phyloP scores from a whole-genome alignment of 2,329 filamentous ascomycete species.

The Exutisphaerella laricina region DNA sequence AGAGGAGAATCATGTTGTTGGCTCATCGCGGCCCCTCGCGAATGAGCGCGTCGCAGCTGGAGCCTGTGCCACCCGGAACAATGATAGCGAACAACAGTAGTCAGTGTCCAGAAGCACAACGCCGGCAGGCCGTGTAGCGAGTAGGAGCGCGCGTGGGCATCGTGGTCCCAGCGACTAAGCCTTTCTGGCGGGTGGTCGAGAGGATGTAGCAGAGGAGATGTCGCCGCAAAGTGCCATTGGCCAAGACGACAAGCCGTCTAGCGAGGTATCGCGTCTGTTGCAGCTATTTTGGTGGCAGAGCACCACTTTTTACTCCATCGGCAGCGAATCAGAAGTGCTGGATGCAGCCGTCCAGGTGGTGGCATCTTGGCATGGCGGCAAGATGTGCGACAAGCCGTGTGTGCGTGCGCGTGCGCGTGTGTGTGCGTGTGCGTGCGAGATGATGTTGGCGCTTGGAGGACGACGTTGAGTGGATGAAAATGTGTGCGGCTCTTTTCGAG shows the following conservation, averaged over 20 bases:
- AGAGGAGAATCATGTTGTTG: slow-evolving; percentile 28
- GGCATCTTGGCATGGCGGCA: no score
- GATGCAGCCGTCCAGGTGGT: not conserved
- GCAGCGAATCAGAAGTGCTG: slow-evolving; percentile 4
- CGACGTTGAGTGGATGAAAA: not conserved
- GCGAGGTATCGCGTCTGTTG: not conserved
- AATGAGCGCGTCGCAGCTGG: slow-evolving; percentile 17
- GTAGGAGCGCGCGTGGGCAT: slow-evolving; percentile 21
- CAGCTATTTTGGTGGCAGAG: slow-evolving; percentile 9
- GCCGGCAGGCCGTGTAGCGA: slow-evolving; percentile 17
- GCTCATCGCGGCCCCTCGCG: slow-evolving; percentile 26
- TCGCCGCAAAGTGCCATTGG: slow-evolving; percentile 3
- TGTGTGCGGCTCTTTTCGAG: no score
- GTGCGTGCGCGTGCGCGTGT: no score
- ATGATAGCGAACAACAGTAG: slow-evolving; percentile 12
- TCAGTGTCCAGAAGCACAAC: slow-evolving; percentile 12
- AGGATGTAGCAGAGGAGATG: slow-evolving; percentile 1
- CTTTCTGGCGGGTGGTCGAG: not conserved
- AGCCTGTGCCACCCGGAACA: slow-evolving; percentile 14
- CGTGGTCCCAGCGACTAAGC: slow-evolving; percentile 2
- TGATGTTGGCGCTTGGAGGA: not conserved
- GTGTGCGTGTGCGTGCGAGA: no score
- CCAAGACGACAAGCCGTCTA: slow-evolving; percentile 2
- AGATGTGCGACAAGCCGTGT: no score
- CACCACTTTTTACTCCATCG: slow-evolving; percentile 2